A percentile compares a stretch with the other conserved stretches of the same genome.
Evolutionary conservation across 2,329 filamentous ascomycete species (phyloP).

Genomic region (Sphaceloma murrayae): DNA sequence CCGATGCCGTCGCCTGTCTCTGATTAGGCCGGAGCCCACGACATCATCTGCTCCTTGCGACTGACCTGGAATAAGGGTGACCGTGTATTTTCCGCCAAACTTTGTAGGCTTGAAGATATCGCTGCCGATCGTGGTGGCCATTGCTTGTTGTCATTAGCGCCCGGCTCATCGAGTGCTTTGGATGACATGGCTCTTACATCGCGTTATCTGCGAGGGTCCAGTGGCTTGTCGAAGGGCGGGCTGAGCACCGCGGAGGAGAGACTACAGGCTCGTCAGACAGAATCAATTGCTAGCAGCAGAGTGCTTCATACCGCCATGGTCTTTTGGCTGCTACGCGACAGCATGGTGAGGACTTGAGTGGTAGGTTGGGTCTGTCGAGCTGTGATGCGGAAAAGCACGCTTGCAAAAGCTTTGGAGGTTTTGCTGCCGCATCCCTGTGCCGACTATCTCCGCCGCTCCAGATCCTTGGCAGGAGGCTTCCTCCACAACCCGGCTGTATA

Average conservation of each 20-base stretch:
- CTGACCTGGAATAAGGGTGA: constrained; percentile 87
- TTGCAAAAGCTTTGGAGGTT: constrained; percentile 20
- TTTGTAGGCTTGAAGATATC: constrained; percentile 99
- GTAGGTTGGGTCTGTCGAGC: constrained; percentile 14
- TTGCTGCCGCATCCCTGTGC: constrained; percentile 4
- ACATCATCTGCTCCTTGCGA: constrained; percentile 20
- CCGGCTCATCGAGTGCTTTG: constrained; percentile 19
- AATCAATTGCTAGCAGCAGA: constrained; percentile 23
- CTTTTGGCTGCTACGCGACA: constrained; percentile 34
- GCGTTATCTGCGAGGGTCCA: constrained; percentile 43
- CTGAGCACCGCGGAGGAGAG: constrained; percentile 47
- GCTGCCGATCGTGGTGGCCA: constrained; percentile 71
- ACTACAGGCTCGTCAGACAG: constrained; percentile 32
- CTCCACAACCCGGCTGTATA: too few relatives aligned
- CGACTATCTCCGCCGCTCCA: constrained; percentile 4
- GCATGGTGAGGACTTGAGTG: constrained; percentile 27
- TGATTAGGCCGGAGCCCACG: constrained; percentile 10
- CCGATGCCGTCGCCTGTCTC: constrained; percentile 77
- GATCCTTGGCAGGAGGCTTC: constrained; percentile 2
- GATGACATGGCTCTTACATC: constrained; percentile 40
- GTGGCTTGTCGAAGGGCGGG: constrained; percentile 38
- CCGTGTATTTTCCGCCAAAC: constrained; percentile 98
- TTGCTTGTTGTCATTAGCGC: constrained; percentile 32
- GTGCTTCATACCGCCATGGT: constrained; percentile 21
- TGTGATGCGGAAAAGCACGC: constrained; percentile 16